Evolutionary conservation across 257 asterid genomes (phyloP).

Genomic region (Sherardia arvensis): DNA sequence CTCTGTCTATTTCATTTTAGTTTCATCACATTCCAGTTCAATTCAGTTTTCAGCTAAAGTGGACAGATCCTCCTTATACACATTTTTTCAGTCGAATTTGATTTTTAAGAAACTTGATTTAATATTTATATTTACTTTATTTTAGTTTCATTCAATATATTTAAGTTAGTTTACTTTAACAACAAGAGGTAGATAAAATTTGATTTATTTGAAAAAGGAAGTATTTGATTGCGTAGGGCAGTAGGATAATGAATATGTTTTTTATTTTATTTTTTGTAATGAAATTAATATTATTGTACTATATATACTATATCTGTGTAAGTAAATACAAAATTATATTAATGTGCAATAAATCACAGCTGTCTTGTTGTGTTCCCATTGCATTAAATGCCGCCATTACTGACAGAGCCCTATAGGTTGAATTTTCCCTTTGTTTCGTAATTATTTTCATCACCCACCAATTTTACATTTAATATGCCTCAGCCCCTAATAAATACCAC

Average conservation of each 20-base stretch:
- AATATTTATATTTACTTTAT: too few species aligned
- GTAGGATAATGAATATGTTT: background rate
- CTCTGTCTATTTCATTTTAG: too few species aligned
- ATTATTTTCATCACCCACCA: slow-evolving; percentile 8
- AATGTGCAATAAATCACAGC: slow-evolving; percentile 48
- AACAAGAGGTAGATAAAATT: too few species aligned
- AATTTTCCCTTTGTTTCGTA: background rate
- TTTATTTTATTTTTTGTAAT: background rate
- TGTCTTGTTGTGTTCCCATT: slow-evolving; percentile 41
- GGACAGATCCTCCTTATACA: too few species aligned
- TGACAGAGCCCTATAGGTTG: slow-evolving; percentile 3
- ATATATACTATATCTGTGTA: background rate
- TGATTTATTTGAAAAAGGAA: background rate
- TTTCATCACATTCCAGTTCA: too few species aligned
- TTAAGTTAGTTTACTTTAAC: too few species aligned
- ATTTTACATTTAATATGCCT: slow-evolving; percentile 5
- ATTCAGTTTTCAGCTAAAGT: too few species aligned
- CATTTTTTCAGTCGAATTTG: too few species aligned
- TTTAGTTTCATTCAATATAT: too few species aligned
- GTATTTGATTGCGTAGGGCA: background rate
- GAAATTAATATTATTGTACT: background rate
- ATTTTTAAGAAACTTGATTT: too few species aligned
- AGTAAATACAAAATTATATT: background rate
- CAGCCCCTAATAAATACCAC: background rate
- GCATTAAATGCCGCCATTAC: slow-evolving; percentile 49